Base-by-base conservation (phyloP, 2,329 filamentous ascomycete species). In the Colletotrichum destructivum region DNA sequence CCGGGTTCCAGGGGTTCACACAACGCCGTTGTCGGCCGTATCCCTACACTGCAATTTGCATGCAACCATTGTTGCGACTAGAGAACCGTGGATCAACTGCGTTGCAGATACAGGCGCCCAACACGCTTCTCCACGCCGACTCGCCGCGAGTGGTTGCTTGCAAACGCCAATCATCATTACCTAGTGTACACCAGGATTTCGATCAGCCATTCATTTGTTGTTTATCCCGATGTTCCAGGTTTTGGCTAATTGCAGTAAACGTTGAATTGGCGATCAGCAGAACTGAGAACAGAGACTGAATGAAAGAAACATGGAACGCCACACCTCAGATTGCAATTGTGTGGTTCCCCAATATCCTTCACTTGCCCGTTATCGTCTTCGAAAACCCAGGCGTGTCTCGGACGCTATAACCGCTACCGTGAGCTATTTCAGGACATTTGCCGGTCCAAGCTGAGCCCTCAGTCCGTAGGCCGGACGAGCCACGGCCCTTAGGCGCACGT, bases 11-110 rank as follows among this genome's bases (percentile, higher is more conserved):
- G 69, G 64, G 69, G 51, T 49, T 35, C 56, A 21, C 51, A 51
- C 64, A 62, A 49, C 64, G 69, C 52, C 69, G 64, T 63, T 55
- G 52, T 69, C 52, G 59, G 57, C 63, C 69, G 38, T 47, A 68
- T 61, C 44, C 49, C 46, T 62, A 55, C 69, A 54, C 69, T 47
- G 57, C 64, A 71, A 69, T 71, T 47, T 35, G 57, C 52, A 63
- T 52, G 59, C 69, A 68, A 40, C 51, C 31, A 54, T n/a, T 71
- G 64, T 62, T 52, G 52, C 69, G 46, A 61, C 44, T 51, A 47
- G 69, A 71, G 49, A 68, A 62, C 52, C 56, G 26, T 68, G 57
- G 68, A 54, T 21, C 47, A 35, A 35, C 44, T 18, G n/a, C 56
- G 68, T 71, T 46, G 57, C 63, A 62, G 44, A 62, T 62, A 62